Evolutionary conservation across 2,329 filamentous ascomycete species (phyloP).

Genomic region (Exophiala oligosperma): DNA sequence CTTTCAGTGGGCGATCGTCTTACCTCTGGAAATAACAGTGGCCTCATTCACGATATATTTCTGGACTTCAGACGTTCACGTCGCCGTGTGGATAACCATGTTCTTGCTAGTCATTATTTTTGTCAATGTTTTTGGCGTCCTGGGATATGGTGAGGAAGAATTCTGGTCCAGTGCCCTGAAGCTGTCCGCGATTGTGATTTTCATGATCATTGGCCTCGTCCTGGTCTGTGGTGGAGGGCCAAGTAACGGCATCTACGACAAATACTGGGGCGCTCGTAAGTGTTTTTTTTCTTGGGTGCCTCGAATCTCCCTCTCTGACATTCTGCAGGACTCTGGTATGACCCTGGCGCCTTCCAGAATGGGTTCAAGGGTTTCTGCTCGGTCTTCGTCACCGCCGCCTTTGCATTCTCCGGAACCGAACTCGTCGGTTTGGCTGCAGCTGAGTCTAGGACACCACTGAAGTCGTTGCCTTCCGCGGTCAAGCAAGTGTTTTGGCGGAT

Average conservation of each 20-base stretch:
- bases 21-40: constrained; percentile 80
- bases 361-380: constrained; percentile 55
- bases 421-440: constrained; percentile 54
- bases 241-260: constrained; percentile 33
- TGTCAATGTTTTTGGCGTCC: constrained; percentile 81
- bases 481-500: constrained; percentile 55
- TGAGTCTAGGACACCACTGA: constrained; percentile 53
- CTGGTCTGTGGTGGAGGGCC: constrained; percentile 39
- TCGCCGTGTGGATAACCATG: constrained; percentile 61
- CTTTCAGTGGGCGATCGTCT: constrained; percentile 75
- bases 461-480: constrained; percentile 49
- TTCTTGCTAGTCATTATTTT: constrained; percentile 69
- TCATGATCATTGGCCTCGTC: constrained; percentile 24
- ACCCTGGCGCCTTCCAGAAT: constrained; percentile 48
- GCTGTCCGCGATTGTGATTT: constrained; percentile 62
- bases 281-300: too few species aligned
- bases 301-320: too few species aligned
- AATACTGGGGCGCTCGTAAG: constrained; percentile 32
- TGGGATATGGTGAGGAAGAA: constrained; percentile 80
- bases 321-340: constrained; percentile 55
- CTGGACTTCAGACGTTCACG: constrained; percentile 52
- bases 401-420: constrained; percentile 56
- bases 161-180: constrained; percentile 80
- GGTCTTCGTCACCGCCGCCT: constrained; percentile 57
- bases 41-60: constrained; percentile 75